Percentiles rank a stretch among this genome's conserved stretches.
Conservation (phyloP, 139 green algal genomes). For the Chlorella sorokiniana region DNA sequence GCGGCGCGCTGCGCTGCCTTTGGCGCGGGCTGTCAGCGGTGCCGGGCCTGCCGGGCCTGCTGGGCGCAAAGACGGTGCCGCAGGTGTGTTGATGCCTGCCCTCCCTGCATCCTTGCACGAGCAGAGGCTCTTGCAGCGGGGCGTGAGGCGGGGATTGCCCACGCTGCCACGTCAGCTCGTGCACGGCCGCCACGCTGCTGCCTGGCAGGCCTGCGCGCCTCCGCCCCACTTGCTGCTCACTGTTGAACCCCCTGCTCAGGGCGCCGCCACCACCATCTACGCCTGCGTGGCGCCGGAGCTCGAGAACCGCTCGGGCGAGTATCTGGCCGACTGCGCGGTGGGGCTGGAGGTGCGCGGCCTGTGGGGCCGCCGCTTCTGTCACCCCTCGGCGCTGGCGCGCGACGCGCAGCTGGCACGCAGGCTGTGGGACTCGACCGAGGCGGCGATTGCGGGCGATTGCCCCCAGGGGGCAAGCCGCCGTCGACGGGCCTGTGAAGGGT, state of each 20-base stretch:
- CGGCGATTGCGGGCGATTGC: background rate
- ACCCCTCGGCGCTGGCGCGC: background rate
- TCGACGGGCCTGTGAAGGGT: too few relatives aligned
- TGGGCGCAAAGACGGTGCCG: slow-evolving; percentile 4
- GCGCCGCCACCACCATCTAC: background rate
- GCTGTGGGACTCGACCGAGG: slow-evolving; percentile 4
- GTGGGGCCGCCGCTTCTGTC: background rate
- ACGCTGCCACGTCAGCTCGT: too few relatives aligned
- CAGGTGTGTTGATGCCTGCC: background rate
- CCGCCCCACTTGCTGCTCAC: background rate
- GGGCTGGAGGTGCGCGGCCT: background rate
- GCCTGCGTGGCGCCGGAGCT: slow-evolving; percentile 11
- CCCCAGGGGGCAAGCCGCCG: background rate
- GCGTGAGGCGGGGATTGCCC: too few relatives aligned
- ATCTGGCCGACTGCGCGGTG: slow-evolving; percentile 14
- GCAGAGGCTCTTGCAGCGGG: too few relatives aligned
- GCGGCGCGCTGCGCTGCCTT: background rate
- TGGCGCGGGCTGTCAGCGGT: background rate
- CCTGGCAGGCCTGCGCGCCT: background rate
- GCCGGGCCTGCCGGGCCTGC: background rate
- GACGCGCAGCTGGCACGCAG: background rate
- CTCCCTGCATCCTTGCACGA: too few relatives aligned
- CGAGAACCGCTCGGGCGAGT: background rate
- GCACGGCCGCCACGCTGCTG: background rate
- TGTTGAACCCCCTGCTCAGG: background rate